Base-by-base conservation (phyloP, 2,329 filamentous ascomycete genomes). In the Aureobasidium leucospermi region DNA sequence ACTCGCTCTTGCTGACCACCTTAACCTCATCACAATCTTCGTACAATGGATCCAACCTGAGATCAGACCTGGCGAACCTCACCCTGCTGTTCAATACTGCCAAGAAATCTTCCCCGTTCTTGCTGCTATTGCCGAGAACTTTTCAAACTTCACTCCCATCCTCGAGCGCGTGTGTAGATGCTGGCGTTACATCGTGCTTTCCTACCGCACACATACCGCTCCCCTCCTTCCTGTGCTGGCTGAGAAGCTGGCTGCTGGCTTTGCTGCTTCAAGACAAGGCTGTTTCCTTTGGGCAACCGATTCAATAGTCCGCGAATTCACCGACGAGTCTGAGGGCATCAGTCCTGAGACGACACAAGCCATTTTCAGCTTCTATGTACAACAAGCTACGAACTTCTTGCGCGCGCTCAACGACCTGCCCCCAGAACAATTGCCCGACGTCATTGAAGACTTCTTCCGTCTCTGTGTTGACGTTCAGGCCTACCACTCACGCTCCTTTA, bases 241-340 rank as follows among this genome's bases (percentile, higher is more conserved):
- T 16, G 89, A 93, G 67, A 95, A 93, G 73, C 82, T 99, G 60
- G 90, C 90, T 1, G 82, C 81, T 63, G 92, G 93, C 4, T 99
- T 99, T 71, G 82, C 88, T 59, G 81, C 83, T 16, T 96, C 93
- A 10, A 84, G 86, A 62, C 93, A 99, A 74, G 94, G 94, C 11
- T 96, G 93, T 72, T 99, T 99, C 80, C 80, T 99, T n/a, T 99
- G 94, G 94, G 93, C 94, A 1, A 96, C 93, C 2, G 89, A 92
- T 64, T 90, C 93, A 8, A 95, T 99, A 63, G 82, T 99, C 32
- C 88, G 94, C 61, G 94, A 99, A 72, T 99, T 97, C 70, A 94
- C 90, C 0, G 90, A 96, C 67, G 91, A 93, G 43, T 85, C 89
- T 43, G 91, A 96, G 66, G 85, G 89, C 62, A 89, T 97, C 19